These are phyloP conservation scores for Paecilomyces formosus DNA, from an alignment of 2,329 filamentous ascomycete species.

Conservation along the genomic window DNA sequence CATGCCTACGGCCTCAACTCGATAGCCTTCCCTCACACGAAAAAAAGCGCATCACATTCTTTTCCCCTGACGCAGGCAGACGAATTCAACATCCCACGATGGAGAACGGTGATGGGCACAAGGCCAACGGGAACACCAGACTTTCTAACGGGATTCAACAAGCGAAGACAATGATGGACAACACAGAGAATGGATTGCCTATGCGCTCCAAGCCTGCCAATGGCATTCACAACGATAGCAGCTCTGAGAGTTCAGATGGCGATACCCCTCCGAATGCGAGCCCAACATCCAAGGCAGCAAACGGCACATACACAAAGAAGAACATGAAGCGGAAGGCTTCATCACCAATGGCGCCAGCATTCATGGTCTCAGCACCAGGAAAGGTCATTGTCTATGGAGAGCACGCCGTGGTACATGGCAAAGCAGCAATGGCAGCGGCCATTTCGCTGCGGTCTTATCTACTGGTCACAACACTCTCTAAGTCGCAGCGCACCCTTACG, in stretches of 20 bases:
- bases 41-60: background rate
- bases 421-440: constrained; percentile 89
- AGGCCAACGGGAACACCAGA: constrained; percentile 24
- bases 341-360: constrained; percentile 68
- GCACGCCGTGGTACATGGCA: constrained; percentile 95
- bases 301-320: constrained; percentile 4
- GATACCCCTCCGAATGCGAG: constrained; percentile 22
- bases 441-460: constrained; percentile 95
- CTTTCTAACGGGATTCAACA: constrained; percentile 14
- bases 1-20: background rate
- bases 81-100: constrained; percentile 4
- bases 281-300: constrained; percentile 11
- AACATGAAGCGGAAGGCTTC: constrained; percentile 33
- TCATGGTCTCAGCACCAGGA: constrained; percentile 96
- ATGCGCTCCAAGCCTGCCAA: constrained; percentile 12
- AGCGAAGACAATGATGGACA: constrained; percentile 17
- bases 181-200: constrained; percentile 12
- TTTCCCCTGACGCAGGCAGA: constrained; percentile 1
- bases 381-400: constrained; percentile 99
- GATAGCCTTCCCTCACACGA: background rate
- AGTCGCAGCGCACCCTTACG: constrained; percentile 80
- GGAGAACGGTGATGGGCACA: constrained; percentile 15
- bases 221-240: constrained; percentile 12
- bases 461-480: constrained; percentile 87
- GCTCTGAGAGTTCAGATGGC: constrained; percentile 21